A percentile compares a stretch with the other conserved stretches of the same genome.
Evolutionary conservation across 129 eudicot species (phyloP).

Genomic region (Centaurea solstitialis): DNA sequence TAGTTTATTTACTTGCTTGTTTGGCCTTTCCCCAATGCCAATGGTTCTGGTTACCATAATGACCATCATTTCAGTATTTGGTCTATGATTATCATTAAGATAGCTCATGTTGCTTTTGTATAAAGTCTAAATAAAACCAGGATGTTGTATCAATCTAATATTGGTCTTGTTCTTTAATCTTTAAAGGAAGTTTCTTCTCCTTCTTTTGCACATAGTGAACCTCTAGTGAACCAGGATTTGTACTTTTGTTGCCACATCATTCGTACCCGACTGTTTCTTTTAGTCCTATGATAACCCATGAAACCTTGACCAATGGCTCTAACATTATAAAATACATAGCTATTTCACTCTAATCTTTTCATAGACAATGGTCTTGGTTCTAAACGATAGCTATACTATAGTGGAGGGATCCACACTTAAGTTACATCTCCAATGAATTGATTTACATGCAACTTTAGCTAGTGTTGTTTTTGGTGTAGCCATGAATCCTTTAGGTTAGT

Average conservation of each 20-base stretch:
- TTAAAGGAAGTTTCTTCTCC: neutral
- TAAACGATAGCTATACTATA: neutral
- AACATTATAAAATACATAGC: neutral
- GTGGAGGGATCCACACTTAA: neutral
- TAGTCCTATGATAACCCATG: neutral
- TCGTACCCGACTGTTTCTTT: neutral
- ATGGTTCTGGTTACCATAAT: neutral
- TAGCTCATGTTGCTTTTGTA: constrained; percentile 1
- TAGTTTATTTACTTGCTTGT: neutral
- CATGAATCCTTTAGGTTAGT: neutral
- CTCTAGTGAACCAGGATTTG: neutral
- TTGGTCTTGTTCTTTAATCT: neutral
- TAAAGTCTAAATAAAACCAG: neutral
- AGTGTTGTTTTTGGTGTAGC: neutral
- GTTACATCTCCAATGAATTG: neutral
- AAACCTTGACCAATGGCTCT: neutral
- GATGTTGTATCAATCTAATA: neutral
- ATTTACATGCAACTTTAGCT: neutral
- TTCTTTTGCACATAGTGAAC: neutral
- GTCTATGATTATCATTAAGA: neutral
- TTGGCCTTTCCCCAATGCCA: neutral
- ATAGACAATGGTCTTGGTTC: neutral
- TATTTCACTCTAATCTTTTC: neutral
- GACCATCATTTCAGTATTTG: neutral
- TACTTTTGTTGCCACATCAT: neutral